Base-by-base conservation (phyloP, 148 eudicot species). In the Polygonum aviculare region DNA sequence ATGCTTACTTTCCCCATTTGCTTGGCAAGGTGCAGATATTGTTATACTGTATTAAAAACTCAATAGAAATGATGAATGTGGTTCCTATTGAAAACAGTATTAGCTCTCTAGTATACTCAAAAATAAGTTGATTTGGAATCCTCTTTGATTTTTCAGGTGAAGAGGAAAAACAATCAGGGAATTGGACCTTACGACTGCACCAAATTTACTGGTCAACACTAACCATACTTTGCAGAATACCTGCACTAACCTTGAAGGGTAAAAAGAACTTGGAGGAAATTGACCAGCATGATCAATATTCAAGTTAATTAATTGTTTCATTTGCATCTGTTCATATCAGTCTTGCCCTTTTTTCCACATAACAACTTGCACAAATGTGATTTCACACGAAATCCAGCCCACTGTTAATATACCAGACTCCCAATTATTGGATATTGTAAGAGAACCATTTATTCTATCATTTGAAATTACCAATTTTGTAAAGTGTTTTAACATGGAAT, bases 181-280 rank as follows among this genome's bases (percentile, higher is more conserved):
- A 81, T 90, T 39, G 98, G 98, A 72, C 98, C 98, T 51, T 90
- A 60, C 81, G 98, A 94, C 81, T 94, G 98, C 83, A 94, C 98
- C 75, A 91, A 94, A 77, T 86, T 80, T 72, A 84, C 83, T 74
- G 36, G 44, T 75, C 76, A 76, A 59, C 72, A 33, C 22, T 74
- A 67, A 67, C 72, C 19, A 16, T 67, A 35, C 45, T 36, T 10
- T 15, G 14, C 19, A 16, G 45, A 67, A 67, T 44, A 19, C 45
- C 44, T 67, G 72, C 72, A 67, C 72, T 67, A 67, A 67, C 72
- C 3, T 36, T 67, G 44, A 67, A 35, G 45, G 72, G 15, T 14
- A 57, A 57, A 21, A n/a, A 16, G 38, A 67, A 67, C 72, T 67
- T 38, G 72, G n/a, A 21, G 38, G 21, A 67, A 67, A 67, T 67